Conservation (phyloP, 108 stramenopile species). For the Cafeteria roenbergensis region DNA sequence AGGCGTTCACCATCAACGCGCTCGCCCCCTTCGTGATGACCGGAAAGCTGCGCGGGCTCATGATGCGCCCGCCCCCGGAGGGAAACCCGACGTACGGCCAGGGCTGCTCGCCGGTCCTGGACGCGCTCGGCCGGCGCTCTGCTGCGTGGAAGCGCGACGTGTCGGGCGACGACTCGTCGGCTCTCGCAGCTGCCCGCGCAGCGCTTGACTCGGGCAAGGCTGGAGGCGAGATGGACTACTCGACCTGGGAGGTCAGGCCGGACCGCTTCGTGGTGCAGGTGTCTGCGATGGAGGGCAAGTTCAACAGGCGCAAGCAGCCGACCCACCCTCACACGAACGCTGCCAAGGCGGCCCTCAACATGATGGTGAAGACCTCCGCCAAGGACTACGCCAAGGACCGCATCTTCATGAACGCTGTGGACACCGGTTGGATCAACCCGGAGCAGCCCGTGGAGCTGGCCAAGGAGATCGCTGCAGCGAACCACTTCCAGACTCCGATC, state of each 20-base stretch:
- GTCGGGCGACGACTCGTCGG: too few species aligned
- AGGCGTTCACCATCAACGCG: slow-evolving; percentile 75
- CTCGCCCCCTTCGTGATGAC: slow-evolving; percentile 75
- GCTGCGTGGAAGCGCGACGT: too few species aligned
- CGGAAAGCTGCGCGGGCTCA: slow-evolving; percentile 63
- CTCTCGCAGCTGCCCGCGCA: too few species aligned
- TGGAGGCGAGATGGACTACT: too few species aligned
- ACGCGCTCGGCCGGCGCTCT: too few species aligned
- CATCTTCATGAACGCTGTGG: slow-evolving; percentile 76
- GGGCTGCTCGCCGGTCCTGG: too few species aligned
- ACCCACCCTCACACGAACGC: slow-evolving; percentile 76
- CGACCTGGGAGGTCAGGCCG: slow-evolving; percentile 26
- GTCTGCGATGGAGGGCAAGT: slow-evolving; percentile 80
- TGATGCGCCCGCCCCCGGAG: slow-evolving; percentile 45
- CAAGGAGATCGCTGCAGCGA: slow-evolving; percentile 52
- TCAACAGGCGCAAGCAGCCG: slow-evolving; percentile 74
- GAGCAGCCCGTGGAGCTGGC: slow-evolving; percentile 72
- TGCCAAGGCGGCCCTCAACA: slow-evolving; percentile 81
- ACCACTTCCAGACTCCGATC: slow-evolving; percentile 75
- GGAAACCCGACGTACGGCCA: too few species aligned
- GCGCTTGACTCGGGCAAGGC: too few species aligned
- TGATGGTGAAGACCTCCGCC: slow-evolving; percentile 69
- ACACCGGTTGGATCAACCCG: slow-evolving; percentile 83
- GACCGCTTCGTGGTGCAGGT: slow-evolving; percentile 76
- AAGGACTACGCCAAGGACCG: slow-evolving; percentile 60